Evolutionary conservation across 805 yeast genomes (phyloP).

Genomic region (Kregervanrija pseudodelftensis): DNA sequence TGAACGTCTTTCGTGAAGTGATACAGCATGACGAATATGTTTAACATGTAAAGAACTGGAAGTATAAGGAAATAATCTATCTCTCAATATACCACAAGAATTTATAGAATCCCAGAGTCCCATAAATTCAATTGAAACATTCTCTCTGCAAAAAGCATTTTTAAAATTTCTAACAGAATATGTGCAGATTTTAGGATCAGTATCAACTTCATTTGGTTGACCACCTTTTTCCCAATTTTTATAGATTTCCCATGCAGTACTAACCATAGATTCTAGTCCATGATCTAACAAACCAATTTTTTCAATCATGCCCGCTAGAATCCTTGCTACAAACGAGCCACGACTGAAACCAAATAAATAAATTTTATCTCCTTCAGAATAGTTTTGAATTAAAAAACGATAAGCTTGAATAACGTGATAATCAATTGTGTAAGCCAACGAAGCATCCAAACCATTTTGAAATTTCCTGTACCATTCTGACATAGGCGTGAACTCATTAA

Average conservation of each 20-base stretch:
- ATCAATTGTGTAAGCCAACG: constrained; percentile 48
- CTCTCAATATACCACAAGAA: constrained; percentile 55
- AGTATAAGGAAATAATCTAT: constrained; percentile 51
- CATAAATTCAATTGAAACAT: constrained; percentile 45
- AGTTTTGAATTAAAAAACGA: constrained; percentile 41
- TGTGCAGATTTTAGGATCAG: constrained; percentile 29
- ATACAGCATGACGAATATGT: constrained; percentile 61
- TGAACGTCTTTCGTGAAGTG: constrained; percentile 60
- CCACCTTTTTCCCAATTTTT: constrained; percentile 55
- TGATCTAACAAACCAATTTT: constrained; percentile 50
- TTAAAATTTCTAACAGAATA: constrained; percentile 47
- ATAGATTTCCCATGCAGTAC: constrained; percentile 58
- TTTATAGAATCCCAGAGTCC: constrained; percentile 68
- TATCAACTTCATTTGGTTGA: constrained; percentile 34
- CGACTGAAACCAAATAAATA: constrained; percentile 54
- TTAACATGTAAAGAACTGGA: constrained; percentile 43
- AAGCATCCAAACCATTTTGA: constrained; percentile 15
- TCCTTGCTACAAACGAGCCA: constrained; percentile 62
- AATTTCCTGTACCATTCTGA: not conserved
- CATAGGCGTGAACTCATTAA: constrained; percentile 2
- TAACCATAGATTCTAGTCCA: constrained; percentile 50
- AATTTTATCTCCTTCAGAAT: constrained; percentile 43
- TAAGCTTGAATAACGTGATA: constrained; percentile 54
- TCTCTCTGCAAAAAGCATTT: constrained; percentile 40
- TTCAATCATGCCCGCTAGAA: constrained; percentile 59